Base-by-base conservation (phyloP, 179 eudicot species). In the Vitellaria paradoxa region DNA sequence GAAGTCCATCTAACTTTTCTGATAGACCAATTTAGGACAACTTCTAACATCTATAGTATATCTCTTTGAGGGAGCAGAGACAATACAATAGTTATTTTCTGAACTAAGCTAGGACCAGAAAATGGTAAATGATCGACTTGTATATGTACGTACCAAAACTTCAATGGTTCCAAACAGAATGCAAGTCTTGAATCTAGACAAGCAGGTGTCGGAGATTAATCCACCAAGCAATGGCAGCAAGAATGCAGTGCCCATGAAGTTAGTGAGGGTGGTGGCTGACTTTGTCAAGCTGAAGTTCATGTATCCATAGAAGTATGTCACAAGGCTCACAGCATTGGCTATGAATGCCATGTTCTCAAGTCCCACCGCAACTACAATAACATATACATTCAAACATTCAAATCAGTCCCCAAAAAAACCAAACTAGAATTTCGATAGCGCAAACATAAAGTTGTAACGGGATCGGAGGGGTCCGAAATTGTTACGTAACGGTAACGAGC, bases 271-370 rank as follows among this genome's bases (percentile, higher is more conserved):
- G 24, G 77, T 87, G 23, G 90, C 90, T 10, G 90, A 87, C 69
- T 87, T 87, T n/a, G 90, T 87, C 77, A 85, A 67, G 77, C 85
- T 76, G 78, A 85, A 87, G 84, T 87, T 87, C 90, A 87, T 87
- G 79, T 76, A 85, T 6, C 90, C 88, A 24, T 80, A 80, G 71
- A 87, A 87, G 75, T 87, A 87, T 11, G 81, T 85, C 5, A 84
- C 56, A 18, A 86, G 76, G 77, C 89, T 84, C 6, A 84, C 82
- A 24, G 81, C 84, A 49, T 79, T 86, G 0, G 87, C 72, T 14
- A 82, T 59, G 78, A 86, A 86, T 72, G 85, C 82, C 85, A 84
- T 81, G 76, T 81, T 84, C 68, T 86, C 89, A 11, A 86, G 82
- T 55, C 75, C 89, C 45, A 63, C 70, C 75, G 80, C 76, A 9